These are phyloP conservation scores for Hemisphaericaspora lyxosophila DNA, from an alignment of 1,139 yeast species.

Conservation along the genomic window DNA sequence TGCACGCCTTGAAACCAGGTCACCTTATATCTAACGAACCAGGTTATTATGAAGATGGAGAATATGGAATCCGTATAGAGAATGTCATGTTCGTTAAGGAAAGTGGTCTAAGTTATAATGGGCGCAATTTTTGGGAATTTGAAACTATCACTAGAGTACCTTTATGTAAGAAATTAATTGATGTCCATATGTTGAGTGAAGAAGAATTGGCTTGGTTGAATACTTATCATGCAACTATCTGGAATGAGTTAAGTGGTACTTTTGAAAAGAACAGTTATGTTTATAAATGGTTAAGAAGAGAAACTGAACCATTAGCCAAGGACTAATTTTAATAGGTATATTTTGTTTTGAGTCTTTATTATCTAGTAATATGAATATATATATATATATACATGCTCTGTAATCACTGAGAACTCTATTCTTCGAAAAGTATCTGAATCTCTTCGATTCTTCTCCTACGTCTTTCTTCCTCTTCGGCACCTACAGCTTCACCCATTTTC, in stretches of 20 bases:
- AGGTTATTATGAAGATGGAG: constrained; percentile 90
- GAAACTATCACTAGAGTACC: constrained; percentile 93
- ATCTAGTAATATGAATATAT: background rate
- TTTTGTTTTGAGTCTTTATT: background rate
- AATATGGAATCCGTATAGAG: constrained; percentile 92
- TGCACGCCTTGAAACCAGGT: constrained; percentile 59
- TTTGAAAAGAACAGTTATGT: constrained; percentile 53
- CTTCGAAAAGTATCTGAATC: constrained; percentile 72
- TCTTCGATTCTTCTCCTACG: constrained; percentile 77
- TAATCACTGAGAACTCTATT: constrained; percentile 22
- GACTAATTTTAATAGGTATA: background rate
- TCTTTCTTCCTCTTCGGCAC: constrained; percentile 75
- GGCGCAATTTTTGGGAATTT: constrained; percentile 65
- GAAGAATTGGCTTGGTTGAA: constrained; percentile 72
- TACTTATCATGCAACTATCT: constrained; percentile 61
- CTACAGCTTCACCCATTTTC: constrained; percentile 82
- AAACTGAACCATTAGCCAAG: constrained; percentile 48
- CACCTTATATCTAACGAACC: constrained; percentile 92
- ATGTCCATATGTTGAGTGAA: constrained; percentile 38
- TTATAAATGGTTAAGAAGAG: constrained; percentile 73
- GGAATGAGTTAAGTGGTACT: constrained; percentile 52
- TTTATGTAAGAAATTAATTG: constrained; percentile 39
- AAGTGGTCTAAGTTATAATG: constrained; percentile 43
- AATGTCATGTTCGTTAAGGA: constrained; percentile 69
- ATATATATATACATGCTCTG: constrained; percentile 1